Percentiles rank a stretch among this genome's conserved stretches.
These are phyloP conservation scores for Venturia pyrina DNA, from an alignment of 2,329 filamentous ascomycete genomes.

Conservation along the genomic window DNA sequence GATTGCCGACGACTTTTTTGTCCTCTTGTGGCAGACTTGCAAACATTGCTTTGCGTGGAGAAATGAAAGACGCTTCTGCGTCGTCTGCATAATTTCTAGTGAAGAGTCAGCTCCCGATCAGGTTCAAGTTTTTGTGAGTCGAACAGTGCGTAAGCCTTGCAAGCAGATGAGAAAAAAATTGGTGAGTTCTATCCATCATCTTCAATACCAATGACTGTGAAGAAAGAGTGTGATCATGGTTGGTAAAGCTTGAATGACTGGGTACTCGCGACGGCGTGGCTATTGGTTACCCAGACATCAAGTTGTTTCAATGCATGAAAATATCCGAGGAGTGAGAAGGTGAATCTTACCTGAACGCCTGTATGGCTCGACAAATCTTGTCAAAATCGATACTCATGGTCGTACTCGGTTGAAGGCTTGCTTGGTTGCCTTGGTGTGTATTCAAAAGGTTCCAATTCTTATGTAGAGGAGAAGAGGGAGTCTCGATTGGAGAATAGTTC, in stretches of 20 bases:
- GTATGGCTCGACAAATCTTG: background rate
- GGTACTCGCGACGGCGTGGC: too few relatives aligned
- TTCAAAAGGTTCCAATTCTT: too few relatives aligned
- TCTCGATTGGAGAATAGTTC: background rate
- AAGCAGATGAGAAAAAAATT: background rate
- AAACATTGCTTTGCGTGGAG: constrained; percentile 4
- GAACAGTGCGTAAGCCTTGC: background rate
- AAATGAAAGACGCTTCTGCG: background rate
- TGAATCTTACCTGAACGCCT: background rate
- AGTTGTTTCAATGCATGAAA: too few relatives aligned
- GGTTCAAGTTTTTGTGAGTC: background rate
- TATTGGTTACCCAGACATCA: too few relatives aligned
- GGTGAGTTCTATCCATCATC: background rate
- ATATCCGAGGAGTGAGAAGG: background rate
- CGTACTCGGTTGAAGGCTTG: too few relatives aligned
- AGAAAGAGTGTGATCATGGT: too few relatives aligned
- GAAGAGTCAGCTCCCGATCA: background rate
- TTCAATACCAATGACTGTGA: background rate
- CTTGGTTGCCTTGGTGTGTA: background rate
- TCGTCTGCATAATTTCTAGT: background rate
- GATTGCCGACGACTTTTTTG: background rate
- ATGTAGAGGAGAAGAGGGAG: background rate
- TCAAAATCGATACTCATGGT: background rate
- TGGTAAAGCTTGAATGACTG: too few relatives aligned
- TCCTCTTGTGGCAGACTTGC: background rate